Conservation (phyloP, 1,139 yeast genomes). For the Taiozyma sp. region DNA sequence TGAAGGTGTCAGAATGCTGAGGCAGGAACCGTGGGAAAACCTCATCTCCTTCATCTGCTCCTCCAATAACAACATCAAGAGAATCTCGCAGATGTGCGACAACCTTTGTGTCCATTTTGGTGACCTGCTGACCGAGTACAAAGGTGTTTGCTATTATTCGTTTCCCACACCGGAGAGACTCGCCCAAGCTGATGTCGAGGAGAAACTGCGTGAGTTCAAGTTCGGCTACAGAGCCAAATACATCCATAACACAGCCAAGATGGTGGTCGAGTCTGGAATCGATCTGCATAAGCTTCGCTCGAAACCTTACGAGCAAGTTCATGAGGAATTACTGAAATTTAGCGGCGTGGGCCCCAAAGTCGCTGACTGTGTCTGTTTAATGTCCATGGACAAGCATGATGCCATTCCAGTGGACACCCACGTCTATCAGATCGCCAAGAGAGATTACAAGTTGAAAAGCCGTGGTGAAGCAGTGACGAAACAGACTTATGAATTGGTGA, state of each 20-base stretch:
- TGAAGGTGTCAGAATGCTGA: slow-evolving; percentile 73
- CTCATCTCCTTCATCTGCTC: slow-evolving; percentile 87
- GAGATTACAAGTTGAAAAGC: slow-evolving; percentile 67
- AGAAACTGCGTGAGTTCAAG: slow-evolving; percentile 38
- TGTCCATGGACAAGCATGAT: slow-evolving; percentile 84
- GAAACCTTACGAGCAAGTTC: slow-evolving; percentile 51
- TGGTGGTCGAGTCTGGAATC: slow-evolving; percentile 34
- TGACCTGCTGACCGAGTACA: slow-evolving; percentile 45
- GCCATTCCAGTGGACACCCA: slow-evolving; percentile 97
- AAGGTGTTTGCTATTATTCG: slow-evolving; percentile 57
- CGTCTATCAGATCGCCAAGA: slow-evolving; percentile 84
- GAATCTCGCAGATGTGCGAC: slow-evolving; percentile 94
- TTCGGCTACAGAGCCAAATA: slow-evolving; percentile 95
- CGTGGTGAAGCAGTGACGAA: slow-evolving; percentile 28
- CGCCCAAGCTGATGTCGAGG: slow-evolving; percentile 35
- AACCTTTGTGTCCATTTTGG: slow-evolving; percentile 74
- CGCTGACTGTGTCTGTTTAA: slow-evolving; percentile 90
- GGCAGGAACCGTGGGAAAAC: slow-evolving; percentile 98
- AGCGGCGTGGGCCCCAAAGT: slow-evolving; percentile 97
- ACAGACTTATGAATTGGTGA: slow-evolving; percentile 53
- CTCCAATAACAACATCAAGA: slow-evolving; percentile 89
- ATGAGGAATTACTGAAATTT: slow-evolving; percentile 59
- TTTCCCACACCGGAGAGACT: slow-evolving; percentile 68
- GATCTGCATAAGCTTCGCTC: slow-evolving; percentile 37
- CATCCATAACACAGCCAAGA: slow-evolving; percentile 70